Evolutionary conservation across 2,329 filamentous ascomycete genomes (phyloP), one percentile per base, ranked within the genome.

Genomic region (Coniochaeta pulveracea): DNA sequence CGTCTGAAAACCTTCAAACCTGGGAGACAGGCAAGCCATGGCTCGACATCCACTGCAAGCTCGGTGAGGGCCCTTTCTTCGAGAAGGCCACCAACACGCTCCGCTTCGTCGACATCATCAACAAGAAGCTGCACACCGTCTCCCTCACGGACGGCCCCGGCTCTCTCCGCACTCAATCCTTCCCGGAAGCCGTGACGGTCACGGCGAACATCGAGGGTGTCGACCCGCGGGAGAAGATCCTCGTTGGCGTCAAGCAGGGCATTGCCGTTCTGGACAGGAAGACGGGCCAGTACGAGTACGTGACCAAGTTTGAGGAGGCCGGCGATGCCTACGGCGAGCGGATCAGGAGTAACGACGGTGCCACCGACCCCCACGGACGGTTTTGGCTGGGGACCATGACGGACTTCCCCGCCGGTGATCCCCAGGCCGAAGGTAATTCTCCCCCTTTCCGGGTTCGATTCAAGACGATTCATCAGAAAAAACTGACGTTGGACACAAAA

Each of bases 311-410:
- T 46, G 47, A 52, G 40, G 55, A 60, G 25, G 43, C 47, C 19
- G 41, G 47, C 21, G 40, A 36, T 34, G 51, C 3, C 3, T n/a
- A 55, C 43, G 70, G 64, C 42, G 59, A 69, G 51, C 58, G 76
- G 15, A 64, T 83, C 52, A 61, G 75, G 36, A 69, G 80, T 55
- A 94, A 94, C 50, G 88, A 94, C 50, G 86, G 86, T 29, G 80
- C 76, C 5, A 76, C 84, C 33, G 86, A 94, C 50, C 77, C 76
- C 17, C 69, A 77, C 40, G 86, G 88, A 19, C 66, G 85, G 21
- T 91, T 89, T 58, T 93, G 85, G 81, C 66, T 86, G 5, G 85
- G 85, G 6, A 73, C 73, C 40, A 93, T 94, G 83, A 91, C 85
- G 41, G 85, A 93, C 49, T 72, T 75, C 45, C 57, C 56, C 11